Evolutionary conservation across 805 yeast genomes (phyloP), one percentile per base, ranked within the genome.

Genomic region (Candida maltosa): DNA sequence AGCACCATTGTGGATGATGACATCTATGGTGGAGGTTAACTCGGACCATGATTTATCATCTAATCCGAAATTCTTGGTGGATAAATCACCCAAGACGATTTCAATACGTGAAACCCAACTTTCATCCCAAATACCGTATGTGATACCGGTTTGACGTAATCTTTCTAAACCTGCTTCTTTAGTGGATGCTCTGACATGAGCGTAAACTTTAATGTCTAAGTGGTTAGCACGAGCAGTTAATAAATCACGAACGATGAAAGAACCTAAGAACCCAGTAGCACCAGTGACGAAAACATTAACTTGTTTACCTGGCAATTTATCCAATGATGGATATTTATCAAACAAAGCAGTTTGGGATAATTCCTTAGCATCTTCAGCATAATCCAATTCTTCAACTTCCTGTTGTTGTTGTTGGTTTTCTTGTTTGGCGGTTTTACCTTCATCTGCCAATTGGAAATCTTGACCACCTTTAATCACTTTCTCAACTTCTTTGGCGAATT

Each of bases 1-100:
- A 12, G 99, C 99, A 68, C 97, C 98, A 49, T 93, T 93, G 60
- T 93, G 99, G 42, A 93, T 76, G 34, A 93, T 80, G 3, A 82
- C 81, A 58, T 94, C 98, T 39, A 91, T 69, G 1, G 67, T 62
- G 11, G 74, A 59, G 7, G 78, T 64, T 40, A 93, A 71, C 6
- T 50, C 32, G 1, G 46, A 29, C 95, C 96, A 93, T 21, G 66
- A 63, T 3, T 49, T 56, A 23, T 71, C 70, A 12, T 62, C 46
- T 35, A 87, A 52, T 0, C 97, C 98, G 55, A 93, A 81, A 29
- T 82, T 70, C n/a, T 72, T 63, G 44, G 72, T 61, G 5, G 91
- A 75, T 48, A 93, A 70, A 52, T 89, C 89, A 24, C 96, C 99
- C 31, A 88, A 60, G 5, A 93, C 86, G 38, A 87, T 77, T 43